Evolutionary conservation across 192 early-diverging fungal genomes (phyloP).

Genomic region (Thamnidium elegans): DNA sequence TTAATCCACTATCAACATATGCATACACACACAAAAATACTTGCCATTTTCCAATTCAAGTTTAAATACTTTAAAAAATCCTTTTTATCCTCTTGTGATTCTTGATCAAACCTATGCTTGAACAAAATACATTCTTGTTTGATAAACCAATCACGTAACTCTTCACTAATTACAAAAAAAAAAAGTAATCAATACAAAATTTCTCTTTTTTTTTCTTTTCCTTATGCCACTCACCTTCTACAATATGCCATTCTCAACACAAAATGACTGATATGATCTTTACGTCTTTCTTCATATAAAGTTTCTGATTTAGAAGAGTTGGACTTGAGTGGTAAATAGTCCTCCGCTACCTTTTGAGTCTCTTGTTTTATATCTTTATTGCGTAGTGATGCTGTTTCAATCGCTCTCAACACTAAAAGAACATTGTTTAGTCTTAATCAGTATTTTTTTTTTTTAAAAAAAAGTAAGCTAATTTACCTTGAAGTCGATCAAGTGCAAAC

Average conservation of each 20-base stretch:
- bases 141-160: slow-evolving; percentile 73
- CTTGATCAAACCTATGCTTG: slow-evolving; percentile 49
- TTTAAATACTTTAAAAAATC: slow-evolving; percentile 53
- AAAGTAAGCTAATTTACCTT: slow-evolving; percentile 35
- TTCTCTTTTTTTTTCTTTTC: slow-evolving; percentile 7
- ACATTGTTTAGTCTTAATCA: no score
- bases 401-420: slow-evolving; percentile 66
- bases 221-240: slow-evolving; percentile 40
- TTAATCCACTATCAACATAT: neutral
- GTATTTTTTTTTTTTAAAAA: no score
- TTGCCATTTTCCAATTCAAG: slow-evolving; percentile 49
- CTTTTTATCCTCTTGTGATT: slow-evolving; percentile 42
- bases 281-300: slow-evolving; percentile 60
- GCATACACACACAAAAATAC: neutral
- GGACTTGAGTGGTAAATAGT: slow-evolving; percentile 62
- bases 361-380: slow-evolving; percentile 58
- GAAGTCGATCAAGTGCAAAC: slow-evolving; percentile 70
- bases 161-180: slow-evolving; percentile 47
- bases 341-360: slow-evolving; percentile 48
- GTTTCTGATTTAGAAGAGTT: slow-evolving; percentile 46
- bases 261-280: slow-evolving; percentile 83
- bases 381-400: slow-evolving; percentile 80
- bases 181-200: neutral
- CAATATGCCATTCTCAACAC: slow-evolving; percentile 76
- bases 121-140: slow-evolving; percentile 69